Evolutionary conservation across 225 moss, liverwort and hornwort species (phyloP).

Genomic region (Rhytidiadelphus loreus): DNA sequence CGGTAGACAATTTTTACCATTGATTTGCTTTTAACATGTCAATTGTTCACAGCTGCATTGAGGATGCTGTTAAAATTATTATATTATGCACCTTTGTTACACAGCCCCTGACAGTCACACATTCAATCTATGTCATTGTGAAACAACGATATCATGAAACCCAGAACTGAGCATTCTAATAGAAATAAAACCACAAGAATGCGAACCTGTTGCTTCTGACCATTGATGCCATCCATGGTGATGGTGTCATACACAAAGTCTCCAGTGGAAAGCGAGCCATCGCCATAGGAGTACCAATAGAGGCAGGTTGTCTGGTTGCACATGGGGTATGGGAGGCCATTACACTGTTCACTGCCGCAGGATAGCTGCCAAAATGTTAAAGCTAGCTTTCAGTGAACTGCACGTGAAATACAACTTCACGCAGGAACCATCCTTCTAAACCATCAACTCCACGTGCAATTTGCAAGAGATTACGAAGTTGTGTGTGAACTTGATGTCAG

Average conservation of each 20-base stretch:
- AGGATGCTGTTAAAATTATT: not conserved
- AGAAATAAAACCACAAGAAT: not conserved
- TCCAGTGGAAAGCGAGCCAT: slow-evolving; percentile 41
- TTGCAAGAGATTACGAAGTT: not conserved
- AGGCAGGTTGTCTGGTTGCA: slow-evolving; percentile 42
- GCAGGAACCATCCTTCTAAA: not conserved
- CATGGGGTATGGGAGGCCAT: slow-evolving; percentile 44
- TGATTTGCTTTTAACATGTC: not conserved
- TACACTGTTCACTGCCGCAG: slow-evolving; percentile 35
- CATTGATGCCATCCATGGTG: slow-evolving; percentile 46
- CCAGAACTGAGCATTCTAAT: not conserved
- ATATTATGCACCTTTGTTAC: not conserved
- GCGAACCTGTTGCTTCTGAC: slow-evolving; percentile 37
- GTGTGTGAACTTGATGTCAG: not conserved
- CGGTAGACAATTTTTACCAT: not conserved
- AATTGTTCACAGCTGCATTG: not conserved
- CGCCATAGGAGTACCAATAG: slow-evolving; percentile 55
- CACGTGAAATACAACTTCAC: not conserved
- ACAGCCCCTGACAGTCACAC: not conserved
- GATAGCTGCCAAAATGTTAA: slow-evolving; percentile 21
- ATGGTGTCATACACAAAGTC: slow-evolving; percentile 48
- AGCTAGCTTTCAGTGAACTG: not conserved
- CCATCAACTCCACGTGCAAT: not conserved
- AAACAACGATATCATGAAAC: not conserved
- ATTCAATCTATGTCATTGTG: not conserved